A percentile compares a stretch with the other conserved stretches of the same genome.
Evolutionary conservation across 2,329 filamentous ascomycete genomes (phyloP).

Genomic region (Trichophyton simii): DNA sequence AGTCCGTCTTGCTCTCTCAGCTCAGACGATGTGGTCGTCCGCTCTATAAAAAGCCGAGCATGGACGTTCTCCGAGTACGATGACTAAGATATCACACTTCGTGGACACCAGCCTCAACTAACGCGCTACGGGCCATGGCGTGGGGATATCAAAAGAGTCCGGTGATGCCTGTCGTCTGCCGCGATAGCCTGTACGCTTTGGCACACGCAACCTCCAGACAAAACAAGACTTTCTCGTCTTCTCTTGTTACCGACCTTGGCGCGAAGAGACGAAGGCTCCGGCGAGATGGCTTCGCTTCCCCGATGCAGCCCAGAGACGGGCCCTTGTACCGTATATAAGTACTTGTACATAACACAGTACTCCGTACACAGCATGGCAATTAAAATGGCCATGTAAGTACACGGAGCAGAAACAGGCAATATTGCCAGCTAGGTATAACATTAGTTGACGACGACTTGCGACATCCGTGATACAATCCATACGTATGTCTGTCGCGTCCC

Average conservation of each 20-base stretch:
- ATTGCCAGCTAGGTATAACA: neutral
- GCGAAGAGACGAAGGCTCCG: neutral
- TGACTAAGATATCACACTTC: neutral
- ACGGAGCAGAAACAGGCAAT: too few species aligned
- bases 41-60: too few species aligned
- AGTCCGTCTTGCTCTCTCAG: too few species aligned
- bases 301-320: neutral
- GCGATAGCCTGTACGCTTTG: neutral
- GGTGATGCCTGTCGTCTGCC: neutral
- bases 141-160: too few species aligned
- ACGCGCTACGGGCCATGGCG: too few species aligned
- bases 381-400: neutral
- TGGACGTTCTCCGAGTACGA: neutral
- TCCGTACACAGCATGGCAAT: neutral
- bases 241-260: neutral
- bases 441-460: neutral
- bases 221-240: neutral
- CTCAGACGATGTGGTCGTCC: too few species aligned
- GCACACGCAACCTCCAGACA: neutral
- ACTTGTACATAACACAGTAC: neutral
- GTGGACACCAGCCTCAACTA: too few species aligned
- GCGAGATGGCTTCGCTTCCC: neutral
- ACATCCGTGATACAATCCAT: neutral
- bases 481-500: neutral
- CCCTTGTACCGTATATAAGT: neutral